A percentile compares a stretch with the other conserved stretches of the same genome.
Conservation (phyloP, 257 asterid genomes). For the Euphrasia confusa region DNA sequence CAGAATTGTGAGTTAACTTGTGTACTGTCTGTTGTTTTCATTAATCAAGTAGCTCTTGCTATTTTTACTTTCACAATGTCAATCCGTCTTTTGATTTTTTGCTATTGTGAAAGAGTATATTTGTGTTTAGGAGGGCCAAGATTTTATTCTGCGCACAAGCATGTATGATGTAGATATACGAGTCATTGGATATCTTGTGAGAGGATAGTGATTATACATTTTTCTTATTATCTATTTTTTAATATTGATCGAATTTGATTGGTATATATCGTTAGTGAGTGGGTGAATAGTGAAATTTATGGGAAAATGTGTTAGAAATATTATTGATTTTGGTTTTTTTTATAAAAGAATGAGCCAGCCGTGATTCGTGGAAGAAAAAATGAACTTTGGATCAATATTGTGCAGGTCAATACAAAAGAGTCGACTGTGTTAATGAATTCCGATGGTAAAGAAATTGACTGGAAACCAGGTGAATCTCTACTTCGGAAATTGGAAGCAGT, state of each 20-base stretch:
- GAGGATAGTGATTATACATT: no score
- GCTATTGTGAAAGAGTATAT: no score
- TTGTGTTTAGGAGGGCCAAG: no score
- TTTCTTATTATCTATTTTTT: background rate
- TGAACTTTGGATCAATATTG: background rate
- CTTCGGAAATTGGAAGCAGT: conserved; percentile 48
- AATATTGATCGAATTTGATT: no score
- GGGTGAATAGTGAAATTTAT: no score
- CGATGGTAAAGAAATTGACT: conserved; percentile 42
- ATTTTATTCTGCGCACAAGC: no score
- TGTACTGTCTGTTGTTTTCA: background rate
- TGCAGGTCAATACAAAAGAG: conserved; percentile 59
- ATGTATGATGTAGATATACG: no score
- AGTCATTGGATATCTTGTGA: no score
- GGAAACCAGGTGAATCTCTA: conserved; percentile 73
- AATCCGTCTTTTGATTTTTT: no score
- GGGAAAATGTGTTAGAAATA: no score
- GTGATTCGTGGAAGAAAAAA: no score
- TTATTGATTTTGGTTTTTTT: background rate
- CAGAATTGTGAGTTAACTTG: conserved; percentile 60
- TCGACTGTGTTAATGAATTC: conserved; percentile 34
- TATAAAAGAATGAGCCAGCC: background rate
- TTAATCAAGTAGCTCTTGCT: conserved; percentile 8
- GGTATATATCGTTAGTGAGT: no score
- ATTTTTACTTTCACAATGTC: background rate